Percentiles rank a stretch among this genome's conserved stretches.
Evolutionary conservation across 164 flowering plant genomes (phyloP).

Genomic region (Berberis thunbergii): DNA sequence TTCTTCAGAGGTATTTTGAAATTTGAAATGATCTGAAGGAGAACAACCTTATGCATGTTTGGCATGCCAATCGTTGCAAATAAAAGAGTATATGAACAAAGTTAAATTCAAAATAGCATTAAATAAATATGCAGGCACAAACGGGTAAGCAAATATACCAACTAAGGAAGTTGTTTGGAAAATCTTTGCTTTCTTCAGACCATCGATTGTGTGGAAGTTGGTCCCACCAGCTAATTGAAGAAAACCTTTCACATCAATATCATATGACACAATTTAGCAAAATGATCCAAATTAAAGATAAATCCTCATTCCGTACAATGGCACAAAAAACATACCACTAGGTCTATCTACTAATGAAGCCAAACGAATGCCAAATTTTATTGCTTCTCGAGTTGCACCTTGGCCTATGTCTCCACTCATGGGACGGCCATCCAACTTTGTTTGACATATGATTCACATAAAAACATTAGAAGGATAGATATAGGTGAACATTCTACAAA

Average conservation of each 20-base stretch:
- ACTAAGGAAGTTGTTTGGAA: slow-evolving; percentile 28
- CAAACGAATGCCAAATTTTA: slow-evolving; percentile 54
- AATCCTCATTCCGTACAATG: not conserved
- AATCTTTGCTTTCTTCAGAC: slow-evolving; percentile 49
- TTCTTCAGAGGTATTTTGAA: too few relatives aligned
- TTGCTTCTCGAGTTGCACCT: slow-evolving; percentile 73
- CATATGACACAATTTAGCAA: not conserved
- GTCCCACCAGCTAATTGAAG: slow-evolving; percentile 92
- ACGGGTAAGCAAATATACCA: slow-evolving; percentile 14
- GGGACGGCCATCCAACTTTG: slow-evolving; percentile 89
- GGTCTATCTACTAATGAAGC: slow-evolving; percentile 49
- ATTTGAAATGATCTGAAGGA: too few relatives aligned
- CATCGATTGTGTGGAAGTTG: slow-evolving; percentile 64
- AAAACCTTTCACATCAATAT: slow-evolving; percentile 38
- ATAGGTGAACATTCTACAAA: not conserved
- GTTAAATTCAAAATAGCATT: not conserved
- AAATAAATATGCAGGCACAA: not conserved
- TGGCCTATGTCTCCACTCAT: slow-evolving; percentile 95
- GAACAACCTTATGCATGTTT: too few relatives aligned
- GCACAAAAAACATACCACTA: slow-evolving; percentile 29
- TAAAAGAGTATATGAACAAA: not conserved
- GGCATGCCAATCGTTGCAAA: not conserved
- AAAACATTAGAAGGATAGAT: not conserved
- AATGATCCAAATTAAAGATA: not conserved
- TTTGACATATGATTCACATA: slow-evolving; percentile 5